Evolutionary conservation across 2,329 filamentous ascomycete species (phyloP).

Genomic region (Knoxdaviesia capensis): DNA sequence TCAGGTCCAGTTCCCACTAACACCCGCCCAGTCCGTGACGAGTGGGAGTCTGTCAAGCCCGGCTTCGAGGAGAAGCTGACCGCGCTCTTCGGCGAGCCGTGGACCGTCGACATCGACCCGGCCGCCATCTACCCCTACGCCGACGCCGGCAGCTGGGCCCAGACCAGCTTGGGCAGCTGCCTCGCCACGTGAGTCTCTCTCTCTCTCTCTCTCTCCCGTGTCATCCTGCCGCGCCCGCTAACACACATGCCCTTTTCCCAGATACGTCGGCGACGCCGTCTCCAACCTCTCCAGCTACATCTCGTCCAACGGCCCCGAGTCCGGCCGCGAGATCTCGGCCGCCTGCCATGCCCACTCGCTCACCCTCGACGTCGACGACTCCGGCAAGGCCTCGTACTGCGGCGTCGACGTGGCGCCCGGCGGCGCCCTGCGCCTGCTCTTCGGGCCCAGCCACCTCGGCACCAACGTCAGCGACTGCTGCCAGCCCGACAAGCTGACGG

Average conservation of each 20-base stretch:
- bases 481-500: slow-evolving; percentile 15
- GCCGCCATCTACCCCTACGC: slow-evolving; percentile 26
- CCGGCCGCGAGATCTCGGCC: slow-evolving; percentile 25
- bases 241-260: slow-evolving; percentile 7
- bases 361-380: slow-evolving; percentile 24
- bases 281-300: slow-evolving; percentile 19
- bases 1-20: not conserved
- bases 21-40: slow-evolving; percentile 23
- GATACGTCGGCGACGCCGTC: slow-evolving; percentile 23
- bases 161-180: slow-evolving; percentile 21
- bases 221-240: not conserved
- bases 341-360: slow-evolving; percentile 21
- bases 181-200: slow-evolving; percentile 17
- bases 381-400: slow-evolving; percentile 20
- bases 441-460: slow-evolving; percentile 20
- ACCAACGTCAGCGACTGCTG: slow-evolving; percentile 22
- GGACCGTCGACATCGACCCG: slow-evolving; percentile 28
- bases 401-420: slow-evolving; percentile 19
- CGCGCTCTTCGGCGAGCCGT: slow-evolving; percentile 21
- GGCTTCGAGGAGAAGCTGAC: slow-evolving; percentile 23
- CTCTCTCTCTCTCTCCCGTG: not conserved
- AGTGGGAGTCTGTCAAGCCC: slow-evolving; percentile 25
- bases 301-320: slow-evolving; percentile 15
- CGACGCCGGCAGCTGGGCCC: slow-evolving; percentile 17
- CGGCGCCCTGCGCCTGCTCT: slow-evolving; percentile 27